phyloP scores from a whole-genome alignment of 371 early-diverging fungal species.

The Zychaea mexicana region DNA sequence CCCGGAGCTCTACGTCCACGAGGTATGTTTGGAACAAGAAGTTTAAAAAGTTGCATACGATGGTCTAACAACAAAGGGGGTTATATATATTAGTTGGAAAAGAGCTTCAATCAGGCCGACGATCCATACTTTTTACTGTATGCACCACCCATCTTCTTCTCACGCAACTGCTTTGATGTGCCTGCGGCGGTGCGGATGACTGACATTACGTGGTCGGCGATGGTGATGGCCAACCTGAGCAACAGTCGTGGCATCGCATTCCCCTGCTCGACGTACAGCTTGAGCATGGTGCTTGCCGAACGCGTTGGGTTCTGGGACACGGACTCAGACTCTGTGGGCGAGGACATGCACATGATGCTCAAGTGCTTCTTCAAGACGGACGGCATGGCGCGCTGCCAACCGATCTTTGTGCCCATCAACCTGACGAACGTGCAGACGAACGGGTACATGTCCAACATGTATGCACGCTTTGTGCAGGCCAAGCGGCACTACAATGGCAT shows the following conservation, averaged over 20 bases:
- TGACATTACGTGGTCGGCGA: slow-evolving; percentile 80
- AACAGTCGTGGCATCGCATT: slow-evolving; percentile 64
- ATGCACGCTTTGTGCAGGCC: slow-evolving; percentile 72
- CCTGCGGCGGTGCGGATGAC: slow-evolving; percentile 76
- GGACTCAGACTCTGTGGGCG: slow-evolving; percentile 78
- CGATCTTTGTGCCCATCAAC: slow-evolving; percentile 80
- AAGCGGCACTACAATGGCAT: slow-evolving; percentile 70
- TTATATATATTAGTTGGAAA: slow-evolving; percentile 27
- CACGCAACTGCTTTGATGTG: slow-evolving; percentile 73
- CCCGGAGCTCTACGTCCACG: slow-evolving; percentile 42
- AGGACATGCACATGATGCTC: slow-evolving; percentile 87
- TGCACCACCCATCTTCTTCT: slow-evolving; percentile 78
- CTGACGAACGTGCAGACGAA: slow-evolving; percentile 71
- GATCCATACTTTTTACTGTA: slow-evolving; percentile 58
- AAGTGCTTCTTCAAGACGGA: slow-evolving; percentile 79
- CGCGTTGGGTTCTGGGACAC: slow-evolving; percentile 81
- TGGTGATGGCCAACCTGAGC: slow-evolving; percentile 78
- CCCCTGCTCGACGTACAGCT: slow-evolving; percentile 78
- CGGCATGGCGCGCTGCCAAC: slow-evolving; percentile 63
- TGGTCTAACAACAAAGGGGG: no score
- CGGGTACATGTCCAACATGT: slow-evolving; percentile 56
- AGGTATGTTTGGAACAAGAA: slow-evolving; percentile 24
- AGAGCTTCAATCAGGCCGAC: slow-evolving; percentile 36
- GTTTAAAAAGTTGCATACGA: no score
- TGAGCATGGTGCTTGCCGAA: slow-evolving; percentile 70